phyloP scores from a whole-genome alignment of 2,329 filamentous ascomycete species.

The Colletotrichum lupini region DNA sequence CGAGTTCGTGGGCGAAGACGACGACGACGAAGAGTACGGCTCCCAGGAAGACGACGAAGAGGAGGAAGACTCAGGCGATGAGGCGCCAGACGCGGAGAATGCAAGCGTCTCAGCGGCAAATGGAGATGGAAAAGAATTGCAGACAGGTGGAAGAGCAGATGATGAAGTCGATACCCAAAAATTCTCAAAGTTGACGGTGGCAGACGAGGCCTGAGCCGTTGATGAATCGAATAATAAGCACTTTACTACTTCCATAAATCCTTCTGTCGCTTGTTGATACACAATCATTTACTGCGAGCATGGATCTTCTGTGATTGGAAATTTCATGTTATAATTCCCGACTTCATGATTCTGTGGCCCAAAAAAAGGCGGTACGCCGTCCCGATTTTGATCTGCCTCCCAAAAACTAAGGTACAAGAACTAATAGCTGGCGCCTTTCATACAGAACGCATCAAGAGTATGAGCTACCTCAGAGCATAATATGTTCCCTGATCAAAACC shows the following conservation, averaged over 20 bases:
- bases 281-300: background rate
- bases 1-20: slow-evolving; percentile 48
- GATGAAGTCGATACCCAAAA: slow-evolving; percentile 37
- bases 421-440: slow-evolving; percentile 45
- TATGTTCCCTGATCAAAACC: slow-evolving; percentile 46
- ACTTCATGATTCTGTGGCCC: slow-evolving; percentile 11
- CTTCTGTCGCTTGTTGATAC: background rate
- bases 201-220: slow-evolving; percentile 18
- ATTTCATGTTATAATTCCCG: background rate
- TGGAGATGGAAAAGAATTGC: slow-evolving; percentile 35
- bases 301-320: background rate
- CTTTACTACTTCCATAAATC: background rate
- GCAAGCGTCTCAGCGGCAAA: slow-evolving; percentile 32
- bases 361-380: slow-evolving; percentile 23
- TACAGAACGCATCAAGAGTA: slow-evolving; percentile 46
- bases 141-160: slow-evolving; percentile 38
- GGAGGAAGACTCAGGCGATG: slow-evolving; percentile 39
- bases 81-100: slow-evolving; percentile 42
- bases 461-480: slow-evolving; percentile 49
- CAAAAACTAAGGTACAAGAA: slow-evolving; percentile 54
- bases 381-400: slow-evolving; percentile 32
- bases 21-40: slow-evolving; percentile 45
- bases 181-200: slow-evolving; percentile 32
- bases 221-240: background rate
- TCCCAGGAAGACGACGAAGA: slow-evolving; percentile 40